phyloP scores from a whole-genome alignment of 2,329 filamentous ascomycete species.

The Penicillium freii region DNA sequence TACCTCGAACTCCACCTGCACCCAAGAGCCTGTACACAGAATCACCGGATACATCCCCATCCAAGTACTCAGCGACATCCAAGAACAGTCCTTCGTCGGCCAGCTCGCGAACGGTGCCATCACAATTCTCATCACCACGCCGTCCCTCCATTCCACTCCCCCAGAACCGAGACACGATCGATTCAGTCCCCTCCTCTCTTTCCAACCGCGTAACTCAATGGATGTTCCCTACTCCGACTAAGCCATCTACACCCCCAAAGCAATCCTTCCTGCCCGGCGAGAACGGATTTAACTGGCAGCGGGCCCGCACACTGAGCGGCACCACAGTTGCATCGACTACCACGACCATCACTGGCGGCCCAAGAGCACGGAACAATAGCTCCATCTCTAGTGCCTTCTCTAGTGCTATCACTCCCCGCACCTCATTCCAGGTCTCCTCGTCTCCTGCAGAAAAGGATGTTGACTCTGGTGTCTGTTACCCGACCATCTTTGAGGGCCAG shows the following conservation, averaged over 20 bases:
- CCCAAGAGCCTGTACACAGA: neutral
- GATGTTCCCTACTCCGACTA: slow-evolving; percentile 27
- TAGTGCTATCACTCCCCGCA: slow-evolving; percentile 15
- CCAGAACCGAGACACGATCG: slow-evolving; percentile 16
- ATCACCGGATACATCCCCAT: neutral
- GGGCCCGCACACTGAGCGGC: slow-evolving; percentile 36
- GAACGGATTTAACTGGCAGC: slow-evolving; percentile 26
- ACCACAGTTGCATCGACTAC: slow-evolving; percentile 35
- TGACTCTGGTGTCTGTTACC: slow-evolving; percentile 18
- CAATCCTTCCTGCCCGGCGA: slow-evolving; percentile 16
- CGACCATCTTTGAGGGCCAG: slow-evolving; percentile 29
- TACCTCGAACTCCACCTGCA: slow-evolving; percentile 10
- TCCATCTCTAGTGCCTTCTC: slow-evolving; percentile 32
- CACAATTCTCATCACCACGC: slow-evolving; percentile 23
- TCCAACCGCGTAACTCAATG: slow-evolving; percentile 33
- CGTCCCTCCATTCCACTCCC: slow-evolving; percentile 22
- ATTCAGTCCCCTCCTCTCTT: slow-evolving; percentile 18
- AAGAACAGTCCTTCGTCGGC: slow-evolving; percentile 15
- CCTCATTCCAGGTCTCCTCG: slow-evolving; percentile 15
- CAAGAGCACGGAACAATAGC: slow-evolving; percentile 19
- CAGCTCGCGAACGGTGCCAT: slow-evolving; percentile 24
- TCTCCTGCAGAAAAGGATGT: slow-evolving; percentile 21
- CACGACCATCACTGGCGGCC: slow-evolving; percentile 22
- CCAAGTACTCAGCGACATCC: slow-evolving; percentile 4
- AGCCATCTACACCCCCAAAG: slow-evolving; percentile 9